Base-by-base conservation (phyloP, 2,329 filamentous ascomycete genomes). In the Colletotrichum orchidophilum region DNA sequence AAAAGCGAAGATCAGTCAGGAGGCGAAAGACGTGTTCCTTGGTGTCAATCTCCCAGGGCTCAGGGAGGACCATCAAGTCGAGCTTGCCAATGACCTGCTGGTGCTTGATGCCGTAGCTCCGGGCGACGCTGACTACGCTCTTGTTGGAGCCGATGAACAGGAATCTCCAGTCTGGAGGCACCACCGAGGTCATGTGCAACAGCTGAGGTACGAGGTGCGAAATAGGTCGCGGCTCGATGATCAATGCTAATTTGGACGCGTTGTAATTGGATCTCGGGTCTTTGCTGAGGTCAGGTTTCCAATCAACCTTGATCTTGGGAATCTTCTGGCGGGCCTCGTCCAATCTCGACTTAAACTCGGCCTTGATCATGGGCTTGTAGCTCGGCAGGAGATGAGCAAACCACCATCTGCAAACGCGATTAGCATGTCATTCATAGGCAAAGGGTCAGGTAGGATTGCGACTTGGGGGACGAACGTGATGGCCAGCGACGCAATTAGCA, bases 91-190 rank as follows among this genome's bases (percentile, higher is more conserved):
- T 81, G 26, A 82, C 79, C 74, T 85, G 82, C 74, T 87, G 86
- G 71, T 85, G 81, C 75, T 85, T 83, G 59, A 85, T 83, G 27
- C 85, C 83, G 63, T 82, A 83, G 66, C 83, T 82, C 52, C 84
- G 79, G 27, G 81, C 81, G 11, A 89, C 78, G 72, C 80, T 82
- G 53, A 81, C 78, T 27, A 86, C 82, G 63, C 86, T 88, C 74
- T 83, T 78, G 39, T 83, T 81, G 35, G 86, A 85, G 62, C 87
- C 86, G 73, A 88, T 81, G 75, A 88, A 87, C 50, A 83, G 83
- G 79, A 88, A 88, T 33, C 83, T 84, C 87, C 87, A 90, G 79
- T 89, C 87, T 1, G 86, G 84, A 5, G 87, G 87, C 2, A 89
- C 84, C 26, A 87, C 85, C 3, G 83, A 79, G 39, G 86, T 84